Evolutionary conservation across 73 alveolate species (phyloP).

Genomic region (Paramecium primaurelia): DNA sequence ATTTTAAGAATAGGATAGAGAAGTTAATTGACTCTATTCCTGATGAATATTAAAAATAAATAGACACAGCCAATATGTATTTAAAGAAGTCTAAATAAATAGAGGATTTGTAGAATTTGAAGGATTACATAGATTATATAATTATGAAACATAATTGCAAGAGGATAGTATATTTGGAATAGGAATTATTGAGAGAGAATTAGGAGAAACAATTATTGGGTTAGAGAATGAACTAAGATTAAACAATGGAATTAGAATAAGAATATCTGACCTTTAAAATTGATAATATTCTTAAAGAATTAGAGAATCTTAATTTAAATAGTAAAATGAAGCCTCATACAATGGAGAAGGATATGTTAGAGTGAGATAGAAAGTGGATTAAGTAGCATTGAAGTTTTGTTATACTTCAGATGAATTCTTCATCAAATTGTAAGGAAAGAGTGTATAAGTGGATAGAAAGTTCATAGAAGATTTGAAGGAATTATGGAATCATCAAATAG

Average conservation of each 20-base stretch:
- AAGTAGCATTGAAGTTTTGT: background rate
- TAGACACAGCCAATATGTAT: background rate
- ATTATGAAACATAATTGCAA: background rate
- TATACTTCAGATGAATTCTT: slow-evolving; percentile 17
- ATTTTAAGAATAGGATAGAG: background rate
- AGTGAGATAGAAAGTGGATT: background rate
- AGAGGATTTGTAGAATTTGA: background rate
- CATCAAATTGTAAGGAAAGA: background rate
- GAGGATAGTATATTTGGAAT: background rate
- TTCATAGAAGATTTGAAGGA: background rate
- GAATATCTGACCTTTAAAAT: background rate
- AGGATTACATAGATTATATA: background rate
- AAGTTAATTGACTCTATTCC: background rate
- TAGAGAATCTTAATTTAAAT: background rate
- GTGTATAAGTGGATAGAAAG: background rate
- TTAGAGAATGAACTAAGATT: background rate
- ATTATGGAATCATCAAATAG: background rate
- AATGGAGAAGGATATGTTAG: background rate
- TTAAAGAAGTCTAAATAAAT: background rate
- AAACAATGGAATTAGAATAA: background rate
- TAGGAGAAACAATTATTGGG: background rate
- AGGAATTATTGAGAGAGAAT: background rate
- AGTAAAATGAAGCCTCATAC: background rate
- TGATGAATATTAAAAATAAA: background rate
- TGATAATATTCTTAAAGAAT: background rate